phyloP scores from a whole-genome alignment of 495 filamentous ascomycete genomes.

The Lophiostoma macrostomum region DNA sequence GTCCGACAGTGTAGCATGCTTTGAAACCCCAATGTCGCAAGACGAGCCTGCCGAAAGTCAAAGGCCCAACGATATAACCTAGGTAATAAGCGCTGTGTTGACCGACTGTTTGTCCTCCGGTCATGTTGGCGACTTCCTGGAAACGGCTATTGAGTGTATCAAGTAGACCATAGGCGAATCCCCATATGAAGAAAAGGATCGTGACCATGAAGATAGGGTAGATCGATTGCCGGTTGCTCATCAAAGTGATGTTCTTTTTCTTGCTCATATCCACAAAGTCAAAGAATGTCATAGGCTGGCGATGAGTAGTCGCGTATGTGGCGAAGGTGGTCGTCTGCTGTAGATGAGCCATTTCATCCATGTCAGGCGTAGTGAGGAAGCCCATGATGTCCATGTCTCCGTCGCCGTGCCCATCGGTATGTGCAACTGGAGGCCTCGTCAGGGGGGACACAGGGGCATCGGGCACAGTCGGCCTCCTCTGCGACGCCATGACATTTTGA shows the following conservation, averaged over 20 bases:
- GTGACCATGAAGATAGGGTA: slow-evolving; percentile 45
- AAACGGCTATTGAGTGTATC: slow-evolving; percentile 43
- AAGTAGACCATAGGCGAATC: slow-evolving; percentile 45
- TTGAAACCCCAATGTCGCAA: slow-evolving; percentile 67
- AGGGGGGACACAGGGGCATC: slow-evolving; percentile 1
- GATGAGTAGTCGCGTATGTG: slow-evolving; percentile 33
- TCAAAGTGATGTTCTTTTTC: slow-evolving; percentile 66
- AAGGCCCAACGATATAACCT: slow-evolving; percentile 59
- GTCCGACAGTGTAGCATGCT: slow-evolving; percentile 60
- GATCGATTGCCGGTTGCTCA: slow-evolving; percentile 40
- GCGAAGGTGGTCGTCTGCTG: slow-evolving; percentile 30
- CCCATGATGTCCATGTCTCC: slow-evolving; percentile 54
- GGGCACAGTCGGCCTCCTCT: neutral
- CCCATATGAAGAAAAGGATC: slow-evolving; percentile 47
- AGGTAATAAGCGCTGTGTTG: slow-evolving; percentile 64
- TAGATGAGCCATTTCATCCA: slow-evolving; percentile 34
- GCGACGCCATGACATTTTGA: neutral
- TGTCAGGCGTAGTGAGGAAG: slow-evolving; percentile 57
- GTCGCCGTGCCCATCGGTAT: slow-evolving; percentile 29
- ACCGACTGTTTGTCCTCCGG: slow-evolving; percentile 47
- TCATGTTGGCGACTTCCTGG: slow-evolving; percentile 40
- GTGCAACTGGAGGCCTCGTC: slow-evolving; percentile 13
- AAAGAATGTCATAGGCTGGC: slow-evolving; percentile 54
- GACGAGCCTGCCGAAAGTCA: slow-evolving; percentile 55
- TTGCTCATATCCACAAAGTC: slow-evolving; percentile 82